These are phyloP conservation scores for Castanea crenata DNA, from an alignment of 306 rosid genomes.

Conservation along the genomic window DNA sequence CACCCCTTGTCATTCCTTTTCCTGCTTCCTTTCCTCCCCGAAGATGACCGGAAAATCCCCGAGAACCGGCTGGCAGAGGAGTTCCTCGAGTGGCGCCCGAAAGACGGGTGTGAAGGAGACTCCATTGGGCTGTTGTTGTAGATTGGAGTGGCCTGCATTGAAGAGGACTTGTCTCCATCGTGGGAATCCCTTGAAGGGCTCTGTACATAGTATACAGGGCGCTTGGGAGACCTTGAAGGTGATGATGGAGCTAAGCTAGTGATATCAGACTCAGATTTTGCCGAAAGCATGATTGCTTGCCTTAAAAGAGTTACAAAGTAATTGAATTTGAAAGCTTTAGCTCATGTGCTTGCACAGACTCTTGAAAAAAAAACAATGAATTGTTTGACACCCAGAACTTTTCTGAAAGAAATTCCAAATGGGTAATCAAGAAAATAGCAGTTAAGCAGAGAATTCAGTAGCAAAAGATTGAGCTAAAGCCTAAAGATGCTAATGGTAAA, in stretches of 20 bases:
- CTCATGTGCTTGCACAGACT: neutral
- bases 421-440: neutral
- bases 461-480: conserved; percentile 7
- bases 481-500: conserved; percentile 6
- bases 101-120: conserved; percentile 94
- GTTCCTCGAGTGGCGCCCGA: conserved; percentile 91
- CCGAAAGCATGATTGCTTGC: conserved; percentile 39
- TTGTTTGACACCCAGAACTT: neutral
- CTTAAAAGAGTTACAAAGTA: neutral
- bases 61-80: conserved; percentile 84
- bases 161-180: conserved; percentile 90
- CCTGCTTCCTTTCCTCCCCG: conserved; percentile 64
- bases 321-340: neutral
- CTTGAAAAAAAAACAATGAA: neutral
- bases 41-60: conserved; percentile 87
- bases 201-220: conserved; percentile 75
- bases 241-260: conserved; percentile 92
- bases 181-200: conserved; percentile 94
- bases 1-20: conserved; percentile 89
- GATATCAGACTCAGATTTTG: conserved; percentile 87
- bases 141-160: conserved; percentile 85
- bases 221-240: conserved; percentile 91
- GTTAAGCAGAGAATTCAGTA: neutral
- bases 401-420: neutral
- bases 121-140: conserved; percentile 91